A percentile compares a stretch with the other conserved stretches of the same genome.
Conservation (phyloP, 148 eudicot genomes). For the Agrostemma githago region DNA sequence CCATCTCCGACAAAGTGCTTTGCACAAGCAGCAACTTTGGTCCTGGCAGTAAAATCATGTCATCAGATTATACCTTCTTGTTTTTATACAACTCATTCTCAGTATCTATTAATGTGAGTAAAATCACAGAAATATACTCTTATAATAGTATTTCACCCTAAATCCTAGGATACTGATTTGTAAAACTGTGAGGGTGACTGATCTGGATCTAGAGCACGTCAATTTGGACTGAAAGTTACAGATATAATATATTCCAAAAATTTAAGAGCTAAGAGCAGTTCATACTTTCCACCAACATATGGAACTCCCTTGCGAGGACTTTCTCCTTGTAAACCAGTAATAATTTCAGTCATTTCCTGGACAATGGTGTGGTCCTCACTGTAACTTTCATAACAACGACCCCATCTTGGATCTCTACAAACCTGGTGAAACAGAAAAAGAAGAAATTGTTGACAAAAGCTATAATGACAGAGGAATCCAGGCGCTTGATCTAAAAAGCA, state of each 20-base stretch:
- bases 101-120: neutral
- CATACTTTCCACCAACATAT: slow-evolving; percentile 71
- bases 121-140: neutral
- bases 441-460: slow-evolving; percentile 5
- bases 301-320: slow-evolving; percentile 53
- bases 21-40: slow-evolving; percentile 81
- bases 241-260: neutral
- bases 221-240: neutral
- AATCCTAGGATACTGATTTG: neutral
- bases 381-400: slow-evolving; percentile 83
- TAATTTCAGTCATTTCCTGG: slow-evolving; percentile 66
- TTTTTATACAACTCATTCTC: too few relatives aligned
- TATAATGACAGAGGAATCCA: neutral
- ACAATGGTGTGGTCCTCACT: slow-evolving; percentile 78
- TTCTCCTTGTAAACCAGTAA: slow-evolving; percentile 69
- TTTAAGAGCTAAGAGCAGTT: neutral
- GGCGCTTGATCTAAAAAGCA: neutral
- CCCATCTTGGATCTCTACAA: slow-evolving; percentile 90
- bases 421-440: slow-evolving; percentile 37
- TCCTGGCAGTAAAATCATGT: slow-evolving; percentile 35
- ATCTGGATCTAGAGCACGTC: neutral
- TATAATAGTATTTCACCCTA: neutral
- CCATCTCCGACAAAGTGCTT: slow-evolving; percentile 95
- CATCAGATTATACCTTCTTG: neutral
- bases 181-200: neutral